phyloP scores from a whole-genome alignment of 768 basidiomycete species.

The Pulveroboletus sp. region DNA sequence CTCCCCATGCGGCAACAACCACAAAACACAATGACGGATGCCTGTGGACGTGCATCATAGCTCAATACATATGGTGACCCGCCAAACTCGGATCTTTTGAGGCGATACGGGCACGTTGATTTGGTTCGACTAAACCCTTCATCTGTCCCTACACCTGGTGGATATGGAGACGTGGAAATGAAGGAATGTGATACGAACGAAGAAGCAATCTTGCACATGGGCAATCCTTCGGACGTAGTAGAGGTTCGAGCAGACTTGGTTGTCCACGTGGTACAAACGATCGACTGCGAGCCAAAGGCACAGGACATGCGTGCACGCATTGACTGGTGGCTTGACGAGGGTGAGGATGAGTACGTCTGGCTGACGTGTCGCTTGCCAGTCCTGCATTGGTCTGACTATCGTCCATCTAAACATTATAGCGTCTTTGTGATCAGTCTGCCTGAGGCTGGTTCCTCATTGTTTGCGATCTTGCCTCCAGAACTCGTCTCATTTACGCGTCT shows the following conservation, averaged over 20 bases:
- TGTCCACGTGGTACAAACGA: slow-evolving; percentile 37
- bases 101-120: slow-evolving; percentile 93
- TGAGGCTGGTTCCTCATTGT: slow-evolving; percentile 45
- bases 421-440: slow-evolving; percentile 7
- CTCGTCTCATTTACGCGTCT: slow-evolving; percentile 64
- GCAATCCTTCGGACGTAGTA: slow-evolving; percentile 77
- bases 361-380: not conserved
- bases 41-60: slow-evolving; percentile 34
- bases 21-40: not conserved
- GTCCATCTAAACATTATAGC: not conserved
- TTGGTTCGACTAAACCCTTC: slow-evolving; percentile 49
- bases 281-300: slow-evolving; percentile 8
- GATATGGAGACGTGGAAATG: slow-evolving; percentile 11
- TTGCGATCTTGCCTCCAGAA: slow-evolving; percentile 53
- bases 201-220: slow-evolving; percentile 24
- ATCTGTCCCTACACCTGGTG: not conserved
- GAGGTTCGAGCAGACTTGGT: slow-evolving; percentile 73
- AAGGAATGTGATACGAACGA: slow-evolving; percentile 15
- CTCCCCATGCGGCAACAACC: not conserved
- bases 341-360: slow-evolving; percentile 75
- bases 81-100: slow-evolving; percentile 89
- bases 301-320: slow-evolving; percentile 41
- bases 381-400: not conserved
- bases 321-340: slow-evolving; percentile 92
- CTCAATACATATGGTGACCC: slow-evolving; percentile 95